A percentile compares a stretch with the other conserved stretches of the same genome.
Conservation (phyloP, 306 rosid genomes). For the Fragaria vesca region DNA sequence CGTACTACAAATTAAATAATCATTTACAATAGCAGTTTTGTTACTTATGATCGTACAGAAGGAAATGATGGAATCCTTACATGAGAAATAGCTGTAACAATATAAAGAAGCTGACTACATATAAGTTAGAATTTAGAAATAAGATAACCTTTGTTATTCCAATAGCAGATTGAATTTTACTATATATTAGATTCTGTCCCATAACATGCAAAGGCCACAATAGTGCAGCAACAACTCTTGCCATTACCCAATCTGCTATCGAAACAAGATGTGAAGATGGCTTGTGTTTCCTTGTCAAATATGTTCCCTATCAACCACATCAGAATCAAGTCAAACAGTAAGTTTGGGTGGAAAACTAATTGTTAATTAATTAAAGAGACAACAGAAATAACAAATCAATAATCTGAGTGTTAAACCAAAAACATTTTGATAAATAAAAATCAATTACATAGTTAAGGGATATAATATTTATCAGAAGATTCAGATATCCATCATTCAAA, state of each 20-base stretch:
- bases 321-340: constrained; percentile 21
- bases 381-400: neutral
- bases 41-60: neutral
- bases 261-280: constrained; percentile 56
- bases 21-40: neutral
- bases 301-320: constrained; percentile 58
- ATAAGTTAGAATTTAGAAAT: neutral
- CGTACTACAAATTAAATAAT: neutral
- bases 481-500: neutral
- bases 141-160: constrained; percentile 54
- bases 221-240: constrained; percentile 62
- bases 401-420: neutral
- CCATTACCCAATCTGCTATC: constrained; percentile 69
- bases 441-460: neutral
- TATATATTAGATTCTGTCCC: constrained; percentile 72
- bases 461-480: neutral
- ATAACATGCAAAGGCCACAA: constrained; percentile 72
- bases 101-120: neutral
- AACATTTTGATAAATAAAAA: neutral
- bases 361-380: neutral
- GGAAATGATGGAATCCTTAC: neutral
- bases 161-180: constrained; percentile 71
- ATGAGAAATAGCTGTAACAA: neutral
- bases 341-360: constrained; percentile 10
- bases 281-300: constrained; percentile 50